phyloP scores from a whole-genome alignment of 768 basidiomycete species.

The Leccinum obscurum region DNA sequence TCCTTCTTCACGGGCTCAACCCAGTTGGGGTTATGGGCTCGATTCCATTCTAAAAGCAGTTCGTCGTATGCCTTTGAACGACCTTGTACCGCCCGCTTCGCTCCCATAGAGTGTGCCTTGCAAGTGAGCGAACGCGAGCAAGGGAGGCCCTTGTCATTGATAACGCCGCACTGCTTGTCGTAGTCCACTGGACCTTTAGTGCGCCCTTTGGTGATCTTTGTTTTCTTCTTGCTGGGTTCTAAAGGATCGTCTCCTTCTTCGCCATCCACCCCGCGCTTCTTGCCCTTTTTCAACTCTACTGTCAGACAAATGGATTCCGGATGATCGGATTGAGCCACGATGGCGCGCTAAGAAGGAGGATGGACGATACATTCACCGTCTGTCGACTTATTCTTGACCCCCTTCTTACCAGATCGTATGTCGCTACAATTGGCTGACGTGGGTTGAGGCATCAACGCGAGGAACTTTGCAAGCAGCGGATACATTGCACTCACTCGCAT shows the following conservation, averaged over 20 bases:
- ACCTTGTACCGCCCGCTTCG: constrained; percentile 88
- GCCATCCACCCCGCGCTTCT: constrained; percentile 83
- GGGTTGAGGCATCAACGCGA: constrained; percentile 10
- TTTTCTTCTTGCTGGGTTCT: constrained; percentile 76
- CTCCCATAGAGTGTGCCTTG: constrained; percentile 97
- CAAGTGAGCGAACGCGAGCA: constrained; percentile 96
- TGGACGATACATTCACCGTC: constrained; percentile 45
- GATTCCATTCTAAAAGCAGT: constrained; percentile 89
- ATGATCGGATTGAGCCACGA: constrained; percentile 7
- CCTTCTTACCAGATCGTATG: constrained; percentile 57
- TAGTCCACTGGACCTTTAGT: constrained; percentile 85
- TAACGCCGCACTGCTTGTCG: constrained; percentile 94
- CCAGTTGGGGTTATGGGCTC: constrained; percentile 83
- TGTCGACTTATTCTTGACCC: constrained; percentile 51
- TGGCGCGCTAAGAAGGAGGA: background rate
- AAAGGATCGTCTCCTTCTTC: constrained; percentile 63
- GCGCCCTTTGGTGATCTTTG: constrained; percentile 77
- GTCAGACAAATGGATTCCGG: constrained; percentile 4
- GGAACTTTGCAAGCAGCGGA: background rate
- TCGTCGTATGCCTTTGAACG: constrained; percentile 84
- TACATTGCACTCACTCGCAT: constrained; percentile 55
- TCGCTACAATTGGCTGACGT: constrained; percentile 58
- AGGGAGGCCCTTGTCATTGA: constrained; percentile 90
- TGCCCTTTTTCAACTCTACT: constrained; percentile 52
- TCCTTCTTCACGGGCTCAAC: constrained; percentile 86